A percentile compares a stretch with the other conserved stretches of the same genome.
phyloP scores from a whole-genome alignment of 2,329 filamentous ascomycete species.

The Ceratocystis cacaofunesta region DNA sequence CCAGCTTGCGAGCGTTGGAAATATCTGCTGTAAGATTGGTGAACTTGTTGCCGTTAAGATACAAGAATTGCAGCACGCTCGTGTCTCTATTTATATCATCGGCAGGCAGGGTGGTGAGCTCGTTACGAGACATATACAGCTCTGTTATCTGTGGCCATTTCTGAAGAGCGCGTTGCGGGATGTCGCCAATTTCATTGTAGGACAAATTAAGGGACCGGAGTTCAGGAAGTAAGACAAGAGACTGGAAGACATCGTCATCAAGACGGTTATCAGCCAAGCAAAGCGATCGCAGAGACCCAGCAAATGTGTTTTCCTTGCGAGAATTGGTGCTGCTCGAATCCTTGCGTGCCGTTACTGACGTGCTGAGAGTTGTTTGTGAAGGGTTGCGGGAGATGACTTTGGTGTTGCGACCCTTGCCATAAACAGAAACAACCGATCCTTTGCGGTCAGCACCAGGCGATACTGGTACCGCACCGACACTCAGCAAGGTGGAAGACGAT shows the following conservation, averaged over 20 bases:
- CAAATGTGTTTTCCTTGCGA: conserved; percentile 72
- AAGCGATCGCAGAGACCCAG: conserved; percentile 66
- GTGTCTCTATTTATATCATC: conserved; percentile 43
- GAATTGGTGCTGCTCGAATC: conserved; percentile 68
- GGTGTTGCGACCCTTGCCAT: conserved; percentile 68
- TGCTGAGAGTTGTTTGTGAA: conserved; percentile 30
- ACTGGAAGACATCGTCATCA: conserved; percentile 88
- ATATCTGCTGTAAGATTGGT: conserved; percentile 92
- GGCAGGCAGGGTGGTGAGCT: conserved; percentile 75
- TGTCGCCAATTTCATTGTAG: conserved; percentile 79
- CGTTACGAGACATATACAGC: conserved; percentile 88
- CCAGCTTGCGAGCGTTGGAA: conserved; percentile 80
- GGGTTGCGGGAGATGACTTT: conserved; percentile 59
- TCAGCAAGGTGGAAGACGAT: conserved; percentile 60
- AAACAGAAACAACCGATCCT: conserved; percentile 68
- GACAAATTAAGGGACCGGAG: conserved; percentile 81
- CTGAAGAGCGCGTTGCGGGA: conserved; percentile 75
- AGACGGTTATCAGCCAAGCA: conserved; percentile 88
- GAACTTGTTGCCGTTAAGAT: conserved; percentile 97
- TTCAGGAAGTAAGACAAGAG: conserved; percentile 68
- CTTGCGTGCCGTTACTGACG: conserved; percentile 51
- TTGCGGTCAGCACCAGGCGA: conserved; percentile 50
- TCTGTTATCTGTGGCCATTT: conserved; percentile 84
- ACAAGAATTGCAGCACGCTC: conserved; percentile 71
- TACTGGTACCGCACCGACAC: conserved; percentile 58